Evolutionary conservation across 352 stramenopile species (phyloP).

Genomic region (Phytophthora palmivora): DNA sequence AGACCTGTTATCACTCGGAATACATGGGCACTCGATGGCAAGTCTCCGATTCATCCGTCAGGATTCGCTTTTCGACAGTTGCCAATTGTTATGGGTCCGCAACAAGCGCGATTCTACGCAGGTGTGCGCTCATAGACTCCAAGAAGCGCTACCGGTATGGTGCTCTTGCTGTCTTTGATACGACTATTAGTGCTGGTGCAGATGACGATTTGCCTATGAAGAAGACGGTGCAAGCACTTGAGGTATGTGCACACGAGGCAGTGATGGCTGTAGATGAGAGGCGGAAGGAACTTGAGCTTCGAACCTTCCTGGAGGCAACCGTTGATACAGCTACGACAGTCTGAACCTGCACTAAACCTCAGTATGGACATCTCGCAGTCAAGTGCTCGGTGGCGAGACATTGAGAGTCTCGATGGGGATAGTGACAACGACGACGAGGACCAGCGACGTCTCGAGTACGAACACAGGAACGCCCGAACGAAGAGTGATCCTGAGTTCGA

Average conservation of each 20-base stretch:
- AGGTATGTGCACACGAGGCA: conserved; percentile 43
- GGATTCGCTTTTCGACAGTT: conserved; percentile 66
- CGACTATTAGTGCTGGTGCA: conserved; percentile 37
- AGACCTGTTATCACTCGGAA: conserved; percentile 60
- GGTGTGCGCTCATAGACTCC: conserved; percentile 61
- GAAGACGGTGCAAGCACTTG: conserved; percentile 36
- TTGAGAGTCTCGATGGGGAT: conserved; percentile 34
- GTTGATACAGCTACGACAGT: conserved; percentile 54
- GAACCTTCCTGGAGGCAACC: conserved; percentile 60
- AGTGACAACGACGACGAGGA: conserved; percentile 32
- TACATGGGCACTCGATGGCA: conserved; percentile 32
- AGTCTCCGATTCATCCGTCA: conserved; percentile 30
- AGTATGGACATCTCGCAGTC: conserved; percentile 33
- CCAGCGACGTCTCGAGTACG: conserved; percentile 26
- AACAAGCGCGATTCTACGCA: conserved; percentile 78
- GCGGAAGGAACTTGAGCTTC: conserved; percentile 55
- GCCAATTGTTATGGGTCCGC: conserved; percentile 71
- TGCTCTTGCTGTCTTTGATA: conserved; percentile 73
- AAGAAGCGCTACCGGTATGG: conserved; percentile 55
- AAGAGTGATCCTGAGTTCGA: conserved; percentile 17
- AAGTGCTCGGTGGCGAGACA: conserved; percentile 15
- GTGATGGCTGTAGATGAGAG: conserved; percentile 52
- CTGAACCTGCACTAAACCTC: conserved; percentile 48
- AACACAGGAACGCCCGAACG: conserved; percentile 13
- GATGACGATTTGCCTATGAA: conserved; percentile 53